Evolutionary conservation across 768 basidiomycete genomes (phyloP).

Genomic region (Macrolepiota dolichaula): DNA sequence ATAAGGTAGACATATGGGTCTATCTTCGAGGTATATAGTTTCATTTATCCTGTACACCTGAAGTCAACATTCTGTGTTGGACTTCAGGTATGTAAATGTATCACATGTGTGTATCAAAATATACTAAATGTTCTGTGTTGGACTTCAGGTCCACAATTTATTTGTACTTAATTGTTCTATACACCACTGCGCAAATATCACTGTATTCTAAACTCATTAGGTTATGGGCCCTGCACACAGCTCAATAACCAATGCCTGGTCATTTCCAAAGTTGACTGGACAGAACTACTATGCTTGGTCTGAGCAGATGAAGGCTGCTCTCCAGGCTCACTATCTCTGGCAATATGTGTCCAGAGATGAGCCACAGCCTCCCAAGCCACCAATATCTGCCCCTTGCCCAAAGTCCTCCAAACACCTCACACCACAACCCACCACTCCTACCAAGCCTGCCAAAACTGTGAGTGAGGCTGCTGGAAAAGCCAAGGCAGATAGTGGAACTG

Average conservation of each 20-base stretch:
- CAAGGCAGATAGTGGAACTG: neutral
- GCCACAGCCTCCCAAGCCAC: neutral
- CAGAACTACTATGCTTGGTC: neutral
- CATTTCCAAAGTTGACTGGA: neutral
- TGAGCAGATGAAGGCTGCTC: neutral
- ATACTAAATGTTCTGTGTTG: too few species aligned
- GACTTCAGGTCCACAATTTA: too few species aligned
- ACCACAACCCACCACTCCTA: too few species aligned
- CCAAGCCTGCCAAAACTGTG: too few species aligned
- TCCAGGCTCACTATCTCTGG: neutral
- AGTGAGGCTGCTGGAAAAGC: too few species aligned
- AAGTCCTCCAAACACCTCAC: too few species aligned
- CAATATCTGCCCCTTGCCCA: neutral
- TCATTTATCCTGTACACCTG: too few species aligned
- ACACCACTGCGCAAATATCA: neutral
- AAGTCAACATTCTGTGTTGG: too few species aligned
- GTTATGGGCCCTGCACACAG: neutral
- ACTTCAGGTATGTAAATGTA: too few species aligned
- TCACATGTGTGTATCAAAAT: too few species aligned
- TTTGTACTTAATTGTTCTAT: neutral
- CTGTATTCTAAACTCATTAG: neutral
- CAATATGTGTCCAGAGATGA: neutral
- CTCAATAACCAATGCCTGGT: neutral
- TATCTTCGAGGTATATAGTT: too few species aligned
- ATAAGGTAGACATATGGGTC: too few species aligned